Conservation (phyloP, 108 stramenopile species). For the Nitzschia sp. region DNA sequence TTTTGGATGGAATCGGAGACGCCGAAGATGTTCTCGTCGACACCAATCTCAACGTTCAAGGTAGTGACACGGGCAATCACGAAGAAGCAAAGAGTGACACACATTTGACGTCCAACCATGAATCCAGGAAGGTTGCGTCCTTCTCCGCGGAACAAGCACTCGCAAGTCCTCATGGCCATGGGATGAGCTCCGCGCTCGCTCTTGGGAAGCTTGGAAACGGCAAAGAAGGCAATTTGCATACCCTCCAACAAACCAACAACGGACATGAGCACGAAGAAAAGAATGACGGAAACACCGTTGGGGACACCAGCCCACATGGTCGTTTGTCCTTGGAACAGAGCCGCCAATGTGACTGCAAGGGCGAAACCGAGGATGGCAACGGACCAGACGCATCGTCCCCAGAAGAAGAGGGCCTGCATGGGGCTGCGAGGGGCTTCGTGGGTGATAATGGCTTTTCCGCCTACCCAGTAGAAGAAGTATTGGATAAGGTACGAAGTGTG, state of each 20-base stretch:
- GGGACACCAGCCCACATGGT: conserved; percentile 66
- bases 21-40: conserved; percentile 56
- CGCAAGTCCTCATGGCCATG: conserved; percentile 56
- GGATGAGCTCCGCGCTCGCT: conserved; percentile 36
- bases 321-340: conserved; percentile 56
- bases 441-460: conserved; percentile 52
- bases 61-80: conserved; percentile 70
- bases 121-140: conserved; percentile 67
- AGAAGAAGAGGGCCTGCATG: conserved; percentile 52
- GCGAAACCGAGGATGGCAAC: conserved; percentile 46
- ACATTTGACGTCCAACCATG: conserved; percentile 59
- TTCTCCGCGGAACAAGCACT: conserved; percentile 53
- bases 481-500: conserved; percentile 69
- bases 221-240: conserved; percentile 88
- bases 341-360: conserved; percentile 55
- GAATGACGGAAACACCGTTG: conserved; percentile 43
- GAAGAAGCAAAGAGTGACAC: conserved; percentile 69
- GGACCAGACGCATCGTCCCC: conserved; percentile 45
- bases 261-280: conserved; percentile 74
- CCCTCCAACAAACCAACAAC: conserved; percentile 85
- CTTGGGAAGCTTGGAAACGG: conserved; percentile 65
- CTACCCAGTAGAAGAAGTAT: conserved; percentile 39
- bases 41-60: conserved; percentile 41
- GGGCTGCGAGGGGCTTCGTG: conserved; percentile 56
- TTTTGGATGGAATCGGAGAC: conserved; percentile 54